Conservation (phyloP, 2,329 filamentous ascomycete species). For the Aspergillus aculeatus region DNA sequence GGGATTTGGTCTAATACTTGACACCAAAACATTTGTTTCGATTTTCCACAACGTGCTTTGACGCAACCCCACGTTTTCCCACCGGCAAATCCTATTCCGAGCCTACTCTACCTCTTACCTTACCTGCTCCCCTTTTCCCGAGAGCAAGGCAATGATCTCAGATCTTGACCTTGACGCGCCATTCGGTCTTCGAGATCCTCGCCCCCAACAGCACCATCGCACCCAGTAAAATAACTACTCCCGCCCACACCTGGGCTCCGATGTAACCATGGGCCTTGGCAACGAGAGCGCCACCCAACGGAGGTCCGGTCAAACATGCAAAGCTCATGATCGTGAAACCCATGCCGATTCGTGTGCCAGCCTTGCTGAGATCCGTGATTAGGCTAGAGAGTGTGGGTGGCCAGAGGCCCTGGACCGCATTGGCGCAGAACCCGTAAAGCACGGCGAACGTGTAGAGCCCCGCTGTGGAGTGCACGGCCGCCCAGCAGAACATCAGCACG, state of each 20-base stretch:
- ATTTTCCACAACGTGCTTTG: too few species aligned
- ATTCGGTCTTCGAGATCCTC: constrained; percentile 10
- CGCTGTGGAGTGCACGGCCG: not conserved
- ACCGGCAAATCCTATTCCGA: not conserved
- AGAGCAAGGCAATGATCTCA: not conserved
- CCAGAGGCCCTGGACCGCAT: constrained; percentile 7
- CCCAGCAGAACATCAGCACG: constrained; percentile 2
- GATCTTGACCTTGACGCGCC: constrained; percentile 9
- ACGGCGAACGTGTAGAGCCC: not conserved
- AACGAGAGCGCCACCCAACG: constrained; percentile 49
- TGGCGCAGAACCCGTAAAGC: constrained; percentile 3
- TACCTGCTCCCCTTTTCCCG: not conserved
- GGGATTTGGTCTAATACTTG: too few species aligned
- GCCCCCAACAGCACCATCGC: constrained; percentile 13
- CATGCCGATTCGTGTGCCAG: constrained; percentile 27
- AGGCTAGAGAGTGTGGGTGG: constrained; percentile 15
- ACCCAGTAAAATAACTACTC: constrained; percentile 20
- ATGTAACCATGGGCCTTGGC: constrained; percentile 44
- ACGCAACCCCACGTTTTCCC: too few species aligned
- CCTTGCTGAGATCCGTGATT: constrained; percentile 15
- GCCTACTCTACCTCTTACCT: not conserved
- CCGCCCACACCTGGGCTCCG: constrained; percentile 47
- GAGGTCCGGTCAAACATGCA: constrained; percentile 47
- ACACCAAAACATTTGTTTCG: too few species aligned
- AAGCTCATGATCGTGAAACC: constrained; percentile 48